Evolutionary conservation across 192 early-diverging fungal genomes (phyloP), one percentile per base, ranked within the genome.

Genomic region (Podila clonocystis): DNA sequence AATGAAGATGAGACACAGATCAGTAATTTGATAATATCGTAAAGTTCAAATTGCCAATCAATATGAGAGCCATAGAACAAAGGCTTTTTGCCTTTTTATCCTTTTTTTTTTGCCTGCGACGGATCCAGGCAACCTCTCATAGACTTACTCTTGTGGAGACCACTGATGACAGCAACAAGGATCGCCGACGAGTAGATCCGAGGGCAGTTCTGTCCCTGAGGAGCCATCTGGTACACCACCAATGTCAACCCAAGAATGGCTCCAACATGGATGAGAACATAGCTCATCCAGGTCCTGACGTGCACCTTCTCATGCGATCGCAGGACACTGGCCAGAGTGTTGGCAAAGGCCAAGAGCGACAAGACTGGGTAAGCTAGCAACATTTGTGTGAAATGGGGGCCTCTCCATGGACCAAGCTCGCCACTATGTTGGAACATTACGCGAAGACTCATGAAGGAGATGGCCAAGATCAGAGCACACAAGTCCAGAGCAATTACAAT

Each of bases 341-440:
- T 82, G 48, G 83, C 75, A 41, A 89, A 86, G 12, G 87, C 91
- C 24, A 86, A 65, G 4, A 83, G 68, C 9, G 84, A 67, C 41
- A 87, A 74, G 24, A 87, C 85, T 6, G 89, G 88, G 65, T 87
- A 88, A 24, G 86, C 77, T 3, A 93, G 69, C 31, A 74, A 41
- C 41, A 87, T 58, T 26, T 93, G 90, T 13, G 87, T 89, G 60
- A 89, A 19, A 17, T 88, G 83, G 33, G 91, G 86, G 1, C 91
- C 91, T 79, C 85, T 83, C 70, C 82, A 66, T 8, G 91, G 90
- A 13, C 91, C 90, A 62, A 89, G 73, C 48, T 75, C n/a, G 5
- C 78, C 83, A 7, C 89, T 90, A 48, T 79, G 84, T 52, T 74
- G 72, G 70, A 90, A 89, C 82, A 90, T 62, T 49, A 77, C 67